Evolutionary conservation across 768 basidiomycete genomes (phyloP).

Genomic region (Lactarius pseudohatsudake): DNA sequence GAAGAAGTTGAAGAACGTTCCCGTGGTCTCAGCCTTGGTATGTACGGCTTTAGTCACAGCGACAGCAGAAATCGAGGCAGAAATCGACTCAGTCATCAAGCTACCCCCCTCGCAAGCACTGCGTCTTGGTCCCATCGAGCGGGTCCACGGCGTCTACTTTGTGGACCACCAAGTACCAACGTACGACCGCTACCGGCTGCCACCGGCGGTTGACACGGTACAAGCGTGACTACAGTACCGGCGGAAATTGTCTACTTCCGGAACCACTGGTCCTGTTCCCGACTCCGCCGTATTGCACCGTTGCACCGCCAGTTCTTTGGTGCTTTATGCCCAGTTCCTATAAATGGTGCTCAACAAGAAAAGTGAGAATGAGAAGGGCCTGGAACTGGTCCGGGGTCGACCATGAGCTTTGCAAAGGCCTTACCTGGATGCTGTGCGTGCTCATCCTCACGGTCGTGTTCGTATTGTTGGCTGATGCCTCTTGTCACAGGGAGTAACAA

Average conservation of each 20-base stretch:
- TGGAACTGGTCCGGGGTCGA: too few species aligned
- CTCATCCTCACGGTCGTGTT: neutral
- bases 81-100: neutral
- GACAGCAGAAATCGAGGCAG: neutral
- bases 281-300: conserved; percentile 78
- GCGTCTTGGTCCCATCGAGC: neutral
- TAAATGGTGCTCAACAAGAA: too few species aligned
- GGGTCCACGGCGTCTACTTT: conserved; percentile 40
- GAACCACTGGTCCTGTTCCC: conserved; percentile 66
- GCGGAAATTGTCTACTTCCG: conserved; percentile 70
- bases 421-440: conserved; percentile 57
- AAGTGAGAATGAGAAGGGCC: too few species aligned
- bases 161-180: conserved; percentile 77
- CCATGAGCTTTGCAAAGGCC: conserved; percentile 47
- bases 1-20: too few species aligned
- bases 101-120: neutral
- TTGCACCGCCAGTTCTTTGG: conserved; percentile 42
- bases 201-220: conserved; percentile 80
- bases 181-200: conserved; percentile 88
- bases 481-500: conserved; percentile 50
- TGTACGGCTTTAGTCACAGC: neutral
- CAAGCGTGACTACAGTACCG: conserved; percentile 92
- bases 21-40: neutral
- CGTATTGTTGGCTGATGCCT: conserved; percentile 9
- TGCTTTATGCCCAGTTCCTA: too few species aligned